Evolutionary conservation across 2,329 filamentous ascomycete species (phyloP), one percentile per base, ranked within the genome.

Genomic region (Aspergillus versicolor): DNA sequence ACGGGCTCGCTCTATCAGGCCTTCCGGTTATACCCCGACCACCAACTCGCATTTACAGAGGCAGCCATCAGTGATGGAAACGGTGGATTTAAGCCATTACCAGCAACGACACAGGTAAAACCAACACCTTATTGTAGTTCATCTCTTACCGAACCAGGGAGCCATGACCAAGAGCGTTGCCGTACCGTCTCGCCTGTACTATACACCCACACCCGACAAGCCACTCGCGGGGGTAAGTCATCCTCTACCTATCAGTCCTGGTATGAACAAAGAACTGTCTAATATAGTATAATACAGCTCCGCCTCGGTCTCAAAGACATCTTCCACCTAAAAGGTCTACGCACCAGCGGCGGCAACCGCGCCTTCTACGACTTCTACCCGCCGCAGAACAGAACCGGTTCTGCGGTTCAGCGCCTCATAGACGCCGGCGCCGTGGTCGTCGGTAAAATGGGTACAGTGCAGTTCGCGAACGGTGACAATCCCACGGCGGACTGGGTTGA

Each of bases 241-340:
- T n/a, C 1, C 3, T 13, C 21, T 21, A 21, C 21, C 21, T 21
- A 21, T 21, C 21, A 21, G 4, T 21, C 21, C 21, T 3, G 3
- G 3, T 21, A 21, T 21, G 4, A 21, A 21, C 21, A 21, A 21
- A 21, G 21, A 21, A 21, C 21, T 21, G 13, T n/a, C 17, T 6
- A 15, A 34, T 8, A 5, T 11, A 15, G 5, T 4, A 21, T 21
- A 21, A 4, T 21, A 4, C 3, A 47, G 45, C 41, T 65, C 3
- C 79, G 86, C 17, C 68, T 88, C 0, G 85, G 80, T 0, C 77
- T 88, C 54, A 89, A 88, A 67, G 86, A 88, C 61, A 83, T 87
- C 46, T 85, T 79, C 63, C 77, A 85, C 60, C 70, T 88, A 40
- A 77, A 79, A 21, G 86, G 86, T 2, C 69, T 86, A 0, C 77